Conservation (phyloP, 306 rosid species). For the Pyrus communis region DNA sequence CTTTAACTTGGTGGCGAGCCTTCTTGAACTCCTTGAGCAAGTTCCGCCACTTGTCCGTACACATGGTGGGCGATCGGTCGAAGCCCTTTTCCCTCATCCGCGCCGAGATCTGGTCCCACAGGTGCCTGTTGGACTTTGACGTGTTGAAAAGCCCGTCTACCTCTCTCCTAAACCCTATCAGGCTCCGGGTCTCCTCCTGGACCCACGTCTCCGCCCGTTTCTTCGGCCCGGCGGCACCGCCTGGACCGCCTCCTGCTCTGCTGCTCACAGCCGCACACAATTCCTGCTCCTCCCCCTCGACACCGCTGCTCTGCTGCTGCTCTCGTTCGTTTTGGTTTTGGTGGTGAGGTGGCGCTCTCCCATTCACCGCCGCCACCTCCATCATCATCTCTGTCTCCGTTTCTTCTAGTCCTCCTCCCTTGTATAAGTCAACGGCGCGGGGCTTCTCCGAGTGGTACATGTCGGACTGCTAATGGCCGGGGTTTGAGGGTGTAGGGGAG, state of each 20-base stretch:
- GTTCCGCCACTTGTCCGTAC: conserved; percentile 97
- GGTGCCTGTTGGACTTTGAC: conserved; percentile 83
- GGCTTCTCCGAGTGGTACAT: conserved; percentile 13
- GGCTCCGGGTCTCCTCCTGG: conserved; percentile 79
- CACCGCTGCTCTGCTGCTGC: conserved; percentile 48
- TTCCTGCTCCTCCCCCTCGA: conserved; percentile 33
- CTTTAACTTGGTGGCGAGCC: conserved; percentile 49
- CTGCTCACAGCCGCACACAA: not conserved
- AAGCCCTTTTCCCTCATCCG: conserved; percentile 90
- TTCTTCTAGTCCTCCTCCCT: not conserved
- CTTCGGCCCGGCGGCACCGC: conserved; percentile 46
- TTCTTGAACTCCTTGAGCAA: conserved; percentile 91
- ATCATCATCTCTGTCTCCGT: conserved; percentile 16
- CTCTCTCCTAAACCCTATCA: conserved; percentile 66
- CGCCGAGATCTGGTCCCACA: conserved; percentile 87
- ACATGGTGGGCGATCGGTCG: conserved; percentile 93
- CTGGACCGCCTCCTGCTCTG: conserved; percentile 51
- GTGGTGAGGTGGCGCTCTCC: not conserved
- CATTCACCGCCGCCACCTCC: conserved; percentile 6
- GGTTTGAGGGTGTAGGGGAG: not conserved
- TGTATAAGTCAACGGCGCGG: conserved; percentile 8
- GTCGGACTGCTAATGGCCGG: not conserved
- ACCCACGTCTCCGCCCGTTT: conserved; percentile 97
- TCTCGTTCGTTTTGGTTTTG: not conserved
- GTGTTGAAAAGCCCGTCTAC: conserved; percentile 79